These are phyloP conservation scores for Marasmius sp. DNA, from an alignment of 1,284 basidiomycete species.

Conservation along the genomic window DNA sequence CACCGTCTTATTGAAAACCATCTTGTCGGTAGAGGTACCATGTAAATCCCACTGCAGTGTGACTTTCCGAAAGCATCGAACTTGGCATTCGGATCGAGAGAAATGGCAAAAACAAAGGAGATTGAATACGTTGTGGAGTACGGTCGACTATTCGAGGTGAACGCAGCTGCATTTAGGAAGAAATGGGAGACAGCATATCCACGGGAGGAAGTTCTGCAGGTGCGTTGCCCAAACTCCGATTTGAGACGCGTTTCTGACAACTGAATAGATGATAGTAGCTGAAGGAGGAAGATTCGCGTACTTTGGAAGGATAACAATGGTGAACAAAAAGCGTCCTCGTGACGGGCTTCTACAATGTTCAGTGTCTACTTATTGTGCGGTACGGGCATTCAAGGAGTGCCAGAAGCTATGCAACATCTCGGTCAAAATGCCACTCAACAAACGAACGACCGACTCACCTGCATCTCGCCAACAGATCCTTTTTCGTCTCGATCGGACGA, in stretches of 20 bases:
- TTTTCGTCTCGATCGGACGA: conserved; percentile 21
- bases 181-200: conserved; percentile 89
- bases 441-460: conserved; percentile 17
- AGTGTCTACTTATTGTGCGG: no score
- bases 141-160: conserved; percentile 92
- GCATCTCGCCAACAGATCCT: conserved; percentile 27
- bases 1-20: conserved; percentile 21
- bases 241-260: conserved; percentile 1
- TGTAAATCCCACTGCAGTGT: conserved; percentile 21
- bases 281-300: conserved; percentile 70
- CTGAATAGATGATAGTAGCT: conserved; percentile 62
- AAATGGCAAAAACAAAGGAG: conserved; percentile 23
- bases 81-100: conserved; percentile 22
- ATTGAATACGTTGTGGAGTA: conserved; percentile 79
- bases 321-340: no score
- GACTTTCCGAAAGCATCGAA: conserved; percentile 31
- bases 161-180: conserved; percentile 91
- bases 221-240: conserved; percentile 24
- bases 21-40: conserved; percentile 10
- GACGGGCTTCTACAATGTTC: no score
- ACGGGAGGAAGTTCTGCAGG: conserved; percentile 72
- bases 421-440: no score
- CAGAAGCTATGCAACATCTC: no score
- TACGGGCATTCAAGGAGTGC: no score
- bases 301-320: conserved; percentile 46